Evolutionary conservation across 192 early-diverging fungal species (phyloP), one percentile per base, ranked within the genome.

Genomic region (Chytriomyces hyalinus): DNA sequence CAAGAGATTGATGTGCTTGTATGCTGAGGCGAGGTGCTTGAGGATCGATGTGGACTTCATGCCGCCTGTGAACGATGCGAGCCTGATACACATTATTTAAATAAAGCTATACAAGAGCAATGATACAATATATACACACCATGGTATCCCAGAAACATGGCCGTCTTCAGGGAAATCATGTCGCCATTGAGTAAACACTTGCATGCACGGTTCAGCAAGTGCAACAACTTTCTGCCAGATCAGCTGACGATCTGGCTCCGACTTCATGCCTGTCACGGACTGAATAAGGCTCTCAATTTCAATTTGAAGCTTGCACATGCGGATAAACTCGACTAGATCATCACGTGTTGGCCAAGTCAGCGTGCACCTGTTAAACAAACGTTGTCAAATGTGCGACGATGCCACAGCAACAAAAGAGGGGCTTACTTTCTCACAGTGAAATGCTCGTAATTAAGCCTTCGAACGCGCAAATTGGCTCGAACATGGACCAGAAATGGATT

Each of bases 61-160:
- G 50, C 82, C 84, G 11, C 43, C 64, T 4, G 84, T 85, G 49
- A 81, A 85, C n/a, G 48, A 49, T 5, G 20, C 24, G 0, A 85
- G 65, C 79, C 53, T 57, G 53, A 13, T 57, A 57, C 13, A n/a
- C 53, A 20, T 3, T 57, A 57, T 13, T 13, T 20, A 57, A 57
- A 57, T 20, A 76, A 85, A 7, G 81, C 73, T n/a, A 84, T 51
- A 13, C 79, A 79, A n/a, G 75, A 69, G 5, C 84, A 61, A 75
- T 82, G 84, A 57, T n/a, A n/a, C 2, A 20, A 57, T 57, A 57
- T 3, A 20, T 20, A 57, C 53, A 57, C 13, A 57, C 53, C 79
- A 85, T 13, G 81, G 77, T n/a, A 85, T 66, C n/a, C 79, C 82
- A n/a, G 75, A 75, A 13, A 85, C 68, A 75, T 85, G 84, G 8